Conservation (phyloP, 1,284 basidiomycete species). For the Ustilago nuda region DNA sequence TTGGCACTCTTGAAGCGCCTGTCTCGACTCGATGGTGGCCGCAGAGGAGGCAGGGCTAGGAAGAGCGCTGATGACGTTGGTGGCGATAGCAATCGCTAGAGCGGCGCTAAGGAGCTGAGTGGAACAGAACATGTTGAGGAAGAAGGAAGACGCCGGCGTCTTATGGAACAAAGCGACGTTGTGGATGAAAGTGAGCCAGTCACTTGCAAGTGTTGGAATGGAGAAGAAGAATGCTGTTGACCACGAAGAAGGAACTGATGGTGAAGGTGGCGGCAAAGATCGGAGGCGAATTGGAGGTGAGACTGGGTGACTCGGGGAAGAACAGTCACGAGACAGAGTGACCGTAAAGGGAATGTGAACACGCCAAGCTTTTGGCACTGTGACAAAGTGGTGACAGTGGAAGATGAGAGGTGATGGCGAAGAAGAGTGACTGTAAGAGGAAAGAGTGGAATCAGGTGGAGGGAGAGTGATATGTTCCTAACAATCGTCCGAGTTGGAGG, state of each 20-base stretch:
- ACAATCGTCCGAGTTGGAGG: too few species aligned
- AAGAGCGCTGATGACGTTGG: conserved; percentile 9
- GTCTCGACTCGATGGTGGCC: conserved; percentile 4
- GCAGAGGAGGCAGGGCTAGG: conserved; percentile 3
- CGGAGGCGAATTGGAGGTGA: background rate
- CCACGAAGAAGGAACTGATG: conserved; percentile 6
- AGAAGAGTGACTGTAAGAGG: background rate
- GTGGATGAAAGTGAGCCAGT: conserved; percentile 22
- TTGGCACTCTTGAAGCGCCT: conserved; percentile 16
- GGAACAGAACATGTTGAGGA: conserved; percentile 15
- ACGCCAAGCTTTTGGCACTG: background rate
- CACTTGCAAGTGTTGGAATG: conserved; percentile 6
- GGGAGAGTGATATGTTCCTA: background rate
- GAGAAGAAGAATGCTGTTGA: conserved; percentile 1
- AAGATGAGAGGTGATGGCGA: background rate
- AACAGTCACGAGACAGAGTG: background rate
- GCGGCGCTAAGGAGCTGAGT: conserved; percentile 15
- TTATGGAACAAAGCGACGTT: background rate
- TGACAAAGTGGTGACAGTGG: background rate
- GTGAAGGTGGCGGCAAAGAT: conserved; percentile 10
- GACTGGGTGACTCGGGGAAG: background rate
- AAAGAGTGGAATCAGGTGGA: conserved; percentile 6
- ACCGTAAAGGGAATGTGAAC: conserved; percentile 7
- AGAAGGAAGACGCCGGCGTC: conserved; percentile 29
- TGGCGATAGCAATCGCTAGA: conserved; percentile 14